Base-by-base conservation (phyloP, 371 early-diverging fungal species). In the Mortierella sp. region DNA sequence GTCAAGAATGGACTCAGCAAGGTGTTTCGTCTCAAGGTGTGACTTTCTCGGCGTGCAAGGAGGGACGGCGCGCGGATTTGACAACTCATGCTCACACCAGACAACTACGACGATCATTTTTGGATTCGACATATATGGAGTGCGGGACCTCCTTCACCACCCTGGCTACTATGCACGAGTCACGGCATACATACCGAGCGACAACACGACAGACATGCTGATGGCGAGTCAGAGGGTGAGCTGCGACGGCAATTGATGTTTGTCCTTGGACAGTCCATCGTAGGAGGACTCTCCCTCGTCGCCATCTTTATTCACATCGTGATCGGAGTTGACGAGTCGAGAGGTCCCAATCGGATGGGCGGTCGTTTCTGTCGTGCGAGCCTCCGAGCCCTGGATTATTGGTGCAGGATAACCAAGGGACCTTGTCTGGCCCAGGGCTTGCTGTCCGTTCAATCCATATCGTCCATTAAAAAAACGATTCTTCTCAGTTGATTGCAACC, bases 1-100 rank as follows among this genome's bases (percentile, higher is more conserved):
- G 28, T 82, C 71, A 82, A 82, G 76, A 82, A 61, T n/a, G 83
- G 83, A 14, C n/a, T 82, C 13, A 79, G 79, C 79, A 82, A 79
- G 55, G 79, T 82, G 83, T 82, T 82, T 76, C 83, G 83, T 13
- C 83, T 82, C 26, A 82, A 82, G 67, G 76, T 76, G 61, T 82
- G 83, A 82, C 67, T 76, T 34, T 55, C 31, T 9, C 9, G 43
- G 3, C 24, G 37, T 40, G 40, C 67, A 24, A 40, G 9, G 24
- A 40, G 24, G 57, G 24, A 16, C 2, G 24, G 24, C 43, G 34
- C 24, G 24, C 40, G 24, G 40, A 67, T 24, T 24, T 67, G 67
- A 67, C 24, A 54, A 21, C 3, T 13, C 54, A 21, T 8, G 37
- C 19, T 6, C 13, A 37, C 24, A 0, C 19, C 3, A 14, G 13